Conservation (phyloP, 2,329 filamentous ascomycete genomes). For the Colletotrichum zoysiae region DNA sequence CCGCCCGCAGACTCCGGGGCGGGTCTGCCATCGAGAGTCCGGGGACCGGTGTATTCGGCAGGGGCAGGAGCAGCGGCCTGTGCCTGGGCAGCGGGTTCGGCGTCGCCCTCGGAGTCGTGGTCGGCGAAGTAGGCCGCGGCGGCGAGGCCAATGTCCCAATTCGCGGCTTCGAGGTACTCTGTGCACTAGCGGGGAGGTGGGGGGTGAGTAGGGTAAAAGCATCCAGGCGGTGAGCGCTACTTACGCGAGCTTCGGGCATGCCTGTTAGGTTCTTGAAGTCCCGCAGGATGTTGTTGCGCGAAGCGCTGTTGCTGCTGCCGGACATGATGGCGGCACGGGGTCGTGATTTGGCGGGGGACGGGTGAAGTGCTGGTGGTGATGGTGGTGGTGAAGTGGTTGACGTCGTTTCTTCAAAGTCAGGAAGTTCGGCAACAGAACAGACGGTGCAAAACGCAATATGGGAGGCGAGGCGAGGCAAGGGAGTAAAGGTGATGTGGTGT, state of each 20-base stretch:
- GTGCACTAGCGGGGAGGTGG: conserved; percentile 65
- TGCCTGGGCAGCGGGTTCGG: conserved; percentile 54
- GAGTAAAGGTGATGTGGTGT: not conserved
- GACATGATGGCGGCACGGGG: conserved; percentile 29
- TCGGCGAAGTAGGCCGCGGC: conserved; percentile 73
- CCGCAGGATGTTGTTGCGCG: conserved; percentile 40
- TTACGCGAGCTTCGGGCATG: conserved; percentile 38
- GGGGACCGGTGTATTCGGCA: conserved; percentile 68
- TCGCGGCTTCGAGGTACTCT: conserved; percentile 73
- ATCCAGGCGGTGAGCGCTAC: not conserved
- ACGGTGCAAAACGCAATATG: no score
- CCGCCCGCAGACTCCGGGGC: conserved; percentile 55
- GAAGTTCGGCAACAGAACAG: not conserved
- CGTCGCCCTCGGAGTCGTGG: conserved; percentile 62
- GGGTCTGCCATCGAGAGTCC: conserved; percentile 73
- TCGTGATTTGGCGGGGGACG: conserved; percentile 12
- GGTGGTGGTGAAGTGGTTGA: not conserved
- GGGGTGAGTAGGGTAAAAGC: conserved; percentile 25
- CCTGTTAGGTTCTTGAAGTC: conserved; percentile 40
- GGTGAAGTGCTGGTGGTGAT: not conserved
- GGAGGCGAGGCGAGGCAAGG: not conserved
- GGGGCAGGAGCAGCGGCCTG: conserved; percentile 44
- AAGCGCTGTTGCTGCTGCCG: conserved; percentile 36
- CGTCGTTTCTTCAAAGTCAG: no score
- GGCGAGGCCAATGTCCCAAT: conserved; percentile 76